Evolutionary conservation across 305 asterid species (phyloP), one percentile per base, ranked within the genome.

Genomic region (Euphrasia arctica): DNA sequence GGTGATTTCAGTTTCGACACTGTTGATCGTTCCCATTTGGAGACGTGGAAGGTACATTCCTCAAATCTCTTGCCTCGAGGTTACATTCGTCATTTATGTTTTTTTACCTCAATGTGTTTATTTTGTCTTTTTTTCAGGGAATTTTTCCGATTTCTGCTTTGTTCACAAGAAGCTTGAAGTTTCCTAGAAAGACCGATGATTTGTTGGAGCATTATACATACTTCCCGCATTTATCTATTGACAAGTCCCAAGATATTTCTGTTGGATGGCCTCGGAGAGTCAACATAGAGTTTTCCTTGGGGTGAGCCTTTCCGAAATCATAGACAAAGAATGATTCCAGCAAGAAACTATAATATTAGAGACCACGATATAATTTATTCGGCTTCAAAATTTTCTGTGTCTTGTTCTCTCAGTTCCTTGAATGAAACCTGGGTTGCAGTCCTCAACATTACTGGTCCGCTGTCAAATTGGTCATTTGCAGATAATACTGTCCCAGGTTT

Each of bases 371-470:
- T 43, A 45, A 49, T 13, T 55, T 54, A 14, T 62, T 65, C 10
- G 2, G 58, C 4, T 54, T 60, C 28, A 12, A n/a, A 34, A 7
- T 65, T 60, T 58, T 11, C 10, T 62, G 27, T 61, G 15, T n/a
- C 65, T 54, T 77, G 77, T 71, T 72, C 66, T 72, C 69, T 70
- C 85, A 93, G 99, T 66, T 84, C 95, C 68, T 70, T 81, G 66
- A 72, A 86, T 83, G 97, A 93, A 83, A 91, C 86, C n/a, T 93
- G 96, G 97, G 96, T 90, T 66, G 84, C 96, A 36, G 97, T 90
- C 75, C 79, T 93, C 22, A 90, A 90, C 82, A 83, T 93, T 65
- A 90, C 99, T 5, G 99, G 99, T 69, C 95, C 99, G 50, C 72
- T 93, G 67, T 88, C 95, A 66, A 82, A 85, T 71, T 93, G 99